Evolutionary conservation across 2,329 filamentous ascomycete genomes (phyloP).

Genomic region (Sordariomycetes sp.): DNA sequence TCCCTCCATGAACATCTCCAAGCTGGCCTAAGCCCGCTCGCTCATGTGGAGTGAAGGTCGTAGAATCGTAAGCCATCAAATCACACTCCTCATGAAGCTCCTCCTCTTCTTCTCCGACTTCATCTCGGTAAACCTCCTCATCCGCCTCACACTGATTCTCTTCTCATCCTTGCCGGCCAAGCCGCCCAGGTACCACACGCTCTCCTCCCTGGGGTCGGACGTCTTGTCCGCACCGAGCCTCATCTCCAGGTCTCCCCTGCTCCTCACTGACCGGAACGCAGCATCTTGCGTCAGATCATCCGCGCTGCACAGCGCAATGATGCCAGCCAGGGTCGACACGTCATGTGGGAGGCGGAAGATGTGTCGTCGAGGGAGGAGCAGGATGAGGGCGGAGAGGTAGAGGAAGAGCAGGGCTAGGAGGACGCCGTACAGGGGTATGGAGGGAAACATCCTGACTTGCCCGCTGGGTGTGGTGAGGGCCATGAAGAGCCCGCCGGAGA

Average conservation of each 20-base stretch:
- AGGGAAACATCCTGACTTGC: slow-evolving; percentile 58
- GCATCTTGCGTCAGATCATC: slow-evolving; percentile 63
- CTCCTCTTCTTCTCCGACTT: slow-evolving; percentile 5
- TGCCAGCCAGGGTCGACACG: slow-evolving; percentile 63
- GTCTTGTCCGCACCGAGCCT: slow-evolving; percentile 49
- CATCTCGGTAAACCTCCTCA: slow-evolving; percentile 36
- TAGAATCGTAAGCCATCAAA: slow-evolving; percentile 2
- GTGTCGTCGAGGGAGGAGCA: slow-evolving; percentile 51
- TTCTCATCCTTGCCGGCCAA: slow-evolving; percentile 28
- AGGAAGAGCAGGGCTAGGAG: slow-evolving; percentile 64
- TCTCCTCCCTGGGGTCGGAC: slow-evolving; percentile 33
- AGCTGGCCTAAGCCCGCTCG: too few species aligned
- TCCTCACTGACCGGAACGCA: slow-evolving; percentile 59
- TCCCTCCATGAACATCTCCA: too few species aligned
- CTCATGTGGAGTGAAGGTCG: neutral
- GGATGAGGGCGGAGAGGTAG: slow-evolving; percentile 54
- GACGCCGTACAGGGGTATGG: slow-evolving; percentile 63
- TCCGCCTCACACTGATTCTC: slow-evolving; percentile 32
- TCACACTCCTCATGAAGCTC: slow-evolving; percentile 14
- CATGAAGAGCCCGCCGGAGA: slow-evolving; percentile 66
- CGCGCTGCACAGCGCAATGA: slow-evolving; percentile 69
- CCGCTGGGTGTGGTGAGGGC: slow-evolving; percentile 49
- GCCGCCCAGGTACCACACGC: slow-evolving; percentile 41
- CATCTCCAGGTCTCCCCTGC: slow-evolving; percentile 59
- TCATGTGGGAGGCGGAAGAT: slow-evolving; percentile 63